Evolutionary conservation across 2,329 filamentous ascomycete species (phyloP).

Genomic region (Colletotrichum sp.): DNA sequence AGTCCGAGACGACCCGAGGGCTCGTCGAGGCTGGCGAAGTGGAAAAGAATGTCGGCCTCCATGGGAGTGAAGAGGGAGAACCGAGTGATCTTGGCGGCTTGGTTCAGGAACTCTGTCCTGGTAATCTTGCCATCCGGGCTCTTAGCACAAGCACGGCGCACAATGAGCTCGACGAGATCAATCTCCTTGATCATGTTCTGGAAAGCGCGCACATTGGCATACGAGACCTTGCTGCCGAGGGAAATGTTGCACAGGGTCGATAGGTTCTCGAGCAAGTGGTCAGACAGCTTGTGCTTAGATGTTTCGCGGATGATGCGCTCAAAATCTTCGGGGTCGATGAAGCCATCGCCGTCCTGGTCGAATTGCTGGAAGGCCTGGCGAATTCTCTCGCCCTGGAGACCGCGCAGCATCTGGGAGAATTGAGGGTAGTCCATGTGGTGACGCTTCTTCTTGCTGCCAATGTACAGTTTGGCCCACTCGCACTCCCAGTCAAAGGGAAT

Average conservation of each 20-base stretch:
- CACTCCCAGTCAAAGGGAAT: constrained; percentile 98
- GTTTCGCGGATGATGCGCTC: constrained; percentile 96
- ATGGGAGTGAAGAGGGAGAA: constrained; percentile 98
- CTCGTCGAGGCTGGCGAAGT: constrained; percentile 93
- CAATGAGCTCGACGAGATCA: constrained; percentile 93
- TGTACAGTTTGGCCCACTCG: constrained; percentile 95
- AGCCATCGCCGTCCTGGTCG: constrained; percentile 90
- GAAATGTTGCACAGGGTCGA: constrained; percentile 95
- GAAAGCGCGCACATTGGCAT: constrained; percentile 96
- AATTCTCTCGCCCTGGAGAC: constrained; percentile 93
- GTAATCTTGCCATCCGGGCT: constrained; percentile 93
- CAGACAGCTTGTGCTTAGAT: constrained; percentile 93
- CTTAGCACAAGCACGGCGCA: constrained; percentile 84
- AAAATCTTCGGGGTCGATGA: constrained; percentile 94
- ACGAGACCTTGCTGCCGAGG: constrained; percentile 89
- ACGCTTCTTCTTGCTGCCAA: constrained; percentile 84
- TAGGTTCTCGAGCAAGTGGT: constrained; percentile 91
- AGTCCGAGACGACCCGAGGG: constrained; percentile 84
- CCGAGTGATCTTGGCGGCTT: constrained; percentile 87
- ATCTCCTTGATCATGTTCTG: constrained; percentile 98
- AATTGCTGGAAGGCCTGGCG: constrained; percentile 93
- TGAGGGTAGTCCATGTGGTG: constrained; percentile 95
- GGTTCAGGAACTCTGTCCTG: constrained; percentile 90
- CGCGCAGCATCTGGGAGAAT: constrained; percentile 97
- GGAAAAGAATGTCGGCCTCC: constrained; percentile 98